phyloP scores from a whole-genome alignment of 495 filamentous ascomycete species.

The Trichodelitschia bisporula region DNA sequence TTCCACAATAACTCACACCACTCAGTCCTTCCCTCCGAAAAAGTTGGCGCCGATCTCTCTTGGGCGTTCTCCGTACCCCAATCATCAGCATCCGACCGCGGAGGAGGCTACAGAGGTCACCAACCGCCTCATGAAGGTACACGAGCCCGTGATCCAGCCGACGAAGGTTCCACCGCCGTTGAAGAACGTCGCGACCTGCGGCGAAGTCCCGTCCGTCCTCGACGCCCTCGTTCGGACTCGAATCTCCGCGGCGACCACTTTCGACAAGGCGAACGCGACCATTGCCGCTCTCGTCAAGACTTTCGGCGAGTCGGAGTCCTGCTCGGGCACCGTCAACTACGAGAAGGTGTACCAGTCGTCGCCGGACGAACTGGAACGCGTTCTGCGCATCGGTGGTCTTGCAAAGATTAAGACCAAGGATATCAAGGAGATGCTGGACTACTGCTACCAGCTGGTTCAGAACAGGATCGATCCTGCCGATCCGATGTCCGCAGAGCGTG shows the following conservation, averaged over 20 bases:
- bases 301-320: constrained; percentile 39
- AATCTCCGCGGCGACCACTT: constrained; percentile 52
- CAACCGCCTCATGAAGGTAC: constrained; percentile 34
- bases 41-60: no score
- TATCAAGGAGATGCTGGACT: constrained; percentile 62
- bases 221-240: constrained; percentile 70
- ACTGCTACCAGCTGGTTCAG: constrained; percentile 41
- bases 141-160: constrained; percentile 42
- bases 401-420: constrained; percentile 45
- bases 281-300: constrained; percentile 38
- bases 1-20: no score
- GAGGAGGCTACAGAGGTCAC: constrained; percentile 57
- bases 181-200: constrained; percentile 64
- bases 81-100: constrained; percentile 38
- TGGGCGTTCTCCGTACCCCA: constrained; percentile 43
- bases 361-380: constrained; percentile 36
- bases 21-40: no score
- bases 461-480: not conserved
- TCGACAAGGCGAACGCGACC: constrained; percentile 38
- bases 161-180: constrained; percentile 48
- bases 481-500: constrained; percentile 11
- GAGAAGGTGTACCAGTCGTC: constrained; percentile 45
- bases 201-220: constrained; percentile 77
- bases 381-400: constrained; percentile 52
- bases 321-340: constrained; percentile 67